These are phyloP conservation scores for Sphaerostilbella broomeana DNA, from an alignment of 2,329 filamentous ascomycete species.

Conservation along the genomic window DNA sequence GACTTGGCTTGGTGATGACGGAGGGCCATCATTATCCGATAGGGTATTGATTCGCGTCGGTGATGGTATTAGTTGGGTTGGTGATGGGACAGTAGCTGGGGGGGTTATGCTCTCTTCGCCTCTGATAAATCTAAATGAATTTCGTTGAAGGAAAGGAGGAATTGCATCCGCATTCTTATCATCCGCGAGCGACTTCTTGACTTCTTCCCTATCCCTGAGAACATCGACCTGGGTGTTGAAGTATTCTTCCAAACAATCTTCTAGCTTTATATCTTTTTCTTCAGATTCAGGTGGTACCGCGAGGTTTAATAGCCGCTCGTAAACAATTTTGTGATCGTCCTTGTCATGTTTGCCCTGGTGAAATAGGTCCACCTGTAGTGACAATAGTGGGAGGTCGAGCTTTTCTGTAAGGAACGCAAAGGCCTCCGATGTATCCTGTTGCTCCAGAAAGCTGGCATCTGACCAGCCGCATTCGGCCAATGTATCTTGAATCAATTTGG, in stretches of 20 bases:
- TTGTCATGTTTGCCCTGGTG: conserved; percentile 79
- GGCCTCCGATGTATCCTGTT: conserved; percentile 93
- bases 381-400: conserved; percentile 78
- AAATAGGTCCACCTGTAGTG: conserved; percentile 89
- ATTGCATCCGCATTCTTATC: conserved; percentile 21
- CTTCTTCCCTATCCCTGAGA: conserved; percentile 59
- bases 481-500: conserved; percentile 72
- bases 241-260: conserved; percentile 88
- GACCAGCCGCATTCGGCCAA: conserved; percentile 83
- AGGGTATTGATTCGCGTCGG: conserved; percentile 3
- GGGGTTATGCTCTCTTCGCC: conserved; percentile 27
- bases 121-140: conserved; percentile 30
- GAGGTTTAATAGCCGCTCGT: conserved; percentile 83
- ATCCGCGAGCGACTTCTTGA: conserved; percentile 36
- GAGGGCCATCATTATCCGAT: not conserved
- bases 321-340: conserved; percentile 91
- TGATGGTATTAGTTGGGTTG: conserved; percentile 24
- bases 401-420: conserved; percentile 93
- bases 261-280: conserved; percentile 67
- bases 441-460: conserved; percentile 67
- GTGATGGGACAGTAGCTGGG: conserved; percentile 29
- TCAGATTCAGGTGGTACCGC: conserved; percentile 75
- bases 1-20: conserved; percentile 1
- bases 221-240: conserved; percentile 95
- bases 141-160: conserved; percentile 23